Evolutionary conservation across 257 asterid species (phyloP).

Genomic region (Jaltomata sinuosa): DNA sequence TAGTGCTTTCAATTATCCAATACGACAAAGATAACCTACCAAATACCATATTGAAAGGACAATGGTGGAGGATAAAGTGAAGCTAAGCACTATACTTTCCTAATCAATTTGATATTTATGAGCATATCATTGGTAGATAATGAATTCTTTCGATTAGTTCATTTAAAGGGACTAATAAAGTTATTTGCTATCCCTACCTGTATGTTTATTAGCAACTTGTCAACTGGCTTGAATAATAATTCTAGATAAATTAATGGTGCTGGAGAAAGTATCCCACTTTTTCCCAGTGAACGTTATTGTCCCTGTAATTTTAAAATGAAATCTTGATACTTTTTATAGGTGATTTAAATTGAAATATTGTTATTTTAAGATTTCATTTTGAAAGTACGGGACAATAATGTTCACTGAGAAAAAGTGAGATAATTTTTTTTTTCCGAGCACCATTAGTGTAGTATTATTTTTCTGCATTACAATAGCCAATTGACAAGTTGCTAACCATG

Average conservation of each 20-base stretch:
- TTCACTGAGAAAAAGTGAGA: neutral
- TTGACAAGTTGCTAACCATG: neutral
- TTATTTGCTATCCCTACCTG: neutral
- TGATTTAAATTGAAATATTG: neutral
- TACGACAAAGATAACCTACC: constrained; percentile 48
- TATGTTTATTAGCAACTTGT: neutral
- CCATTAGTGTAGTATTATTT: neutral
- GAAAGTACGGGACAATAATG: neutral
- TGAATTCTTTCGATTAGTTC: neutral
- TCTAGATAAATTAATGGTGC: neutral
- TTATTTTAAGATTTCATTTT: neutral
- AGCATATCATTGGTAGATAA: neutral
- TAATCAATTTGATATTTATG: neutral
- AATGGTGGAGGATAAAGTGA: constrained; percentile 52
- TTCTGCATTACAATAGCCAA: neutral
- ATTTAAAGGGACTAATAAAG: neutral
- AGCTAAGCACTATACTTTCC: constrained; percentile 27
- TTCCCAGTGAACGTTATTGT: neutral
- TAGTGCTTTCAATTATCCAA: constrained; percentile 46
- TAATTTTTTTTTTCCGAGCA: neutral
- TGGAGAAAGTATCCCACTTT: neutral
- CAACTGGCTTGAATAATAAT: neutral
- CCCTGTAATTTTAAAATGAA: neutral
- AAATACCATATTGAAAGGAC: constrained; percentile 50
- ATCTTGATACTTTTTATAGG: neutral